Percentiles rank a stretch among this genome's conserved stretches.
These are phyloP conservation scores for Kluyveromyces siamensis DNA, from an alignment of 805 yeast genomes.

Conservation along the genomic window DNA sequence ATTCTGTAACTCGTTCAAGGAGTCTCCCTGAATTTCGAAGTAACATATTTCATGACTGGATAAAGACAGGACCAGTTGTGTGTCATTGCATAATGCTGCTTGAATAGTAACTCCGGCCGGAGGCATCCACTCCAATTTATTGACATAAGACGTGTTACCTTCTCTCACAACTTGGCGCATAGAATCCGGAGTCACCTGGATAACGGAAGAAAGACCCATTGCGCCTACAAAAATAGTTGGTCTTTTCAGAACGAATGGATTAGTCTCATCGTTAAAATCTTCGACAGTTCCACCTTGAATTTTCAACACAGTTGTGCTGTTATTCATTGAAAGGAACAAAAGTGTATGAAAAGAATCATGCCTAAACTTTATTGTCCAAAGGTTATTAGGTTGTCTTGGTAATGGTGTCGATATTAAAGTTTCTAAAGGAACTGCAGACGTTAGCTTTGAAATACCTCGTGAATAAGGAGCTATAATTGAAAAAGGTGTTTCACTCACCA, in stretches of 20 bases:
- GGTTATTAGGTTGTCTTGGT: conserved; percentile 52
- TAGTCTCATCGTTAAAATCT: conserved; percentile 68
- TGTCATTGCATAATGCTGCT: conserved; percentile 50
- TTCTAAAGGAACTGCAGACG: conserved; percentile 50
- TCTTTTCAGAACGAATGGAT: conserved; percentile 47
- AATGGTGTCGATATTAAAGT: conserved; percentile 68
- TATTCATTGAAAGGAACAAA: conserved; percentile 16
- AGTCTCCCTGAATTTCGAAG: conserved; percentile 64
- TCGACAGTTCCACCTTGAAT: conserved; percentile 46
- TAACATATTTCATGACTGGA: conserved; percentile 71
- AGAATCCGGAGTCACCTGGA: conserved; percentile 69
- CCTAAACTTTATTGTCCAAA: conserved; percentile 53
- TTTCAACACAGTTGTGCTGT: conserved; percentile 17
- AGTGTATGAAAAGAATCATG: conserved; percentile 18
- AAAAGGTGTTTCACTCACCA: conserved; percentile 23
- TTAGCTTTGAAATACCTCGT: conserved; percentile 33
- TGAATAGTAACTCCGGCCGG: conserved; percentile 65
- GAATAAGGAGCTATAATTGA: conserved; percentile 25
- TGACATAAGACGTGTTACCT: conserved; percentile 15
- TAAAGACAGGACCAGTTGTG: conserved; percentile 63
- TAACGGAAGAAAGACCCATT: conserved; percentile 51
- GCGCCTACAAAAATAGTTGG: conserved; percentile 63
- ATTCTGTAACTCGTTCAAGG: conserved; percentile 62
- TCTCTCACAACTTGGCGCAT: conserved; percentile 44
- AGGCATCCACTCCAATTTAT: conserved; percentile 63